These are phyloP conservation scores for Bipolaris victoriae DNA, from an alignment of 2,329 filamentous ascomycete genomes.

Conservation along the genomic window DNA sequence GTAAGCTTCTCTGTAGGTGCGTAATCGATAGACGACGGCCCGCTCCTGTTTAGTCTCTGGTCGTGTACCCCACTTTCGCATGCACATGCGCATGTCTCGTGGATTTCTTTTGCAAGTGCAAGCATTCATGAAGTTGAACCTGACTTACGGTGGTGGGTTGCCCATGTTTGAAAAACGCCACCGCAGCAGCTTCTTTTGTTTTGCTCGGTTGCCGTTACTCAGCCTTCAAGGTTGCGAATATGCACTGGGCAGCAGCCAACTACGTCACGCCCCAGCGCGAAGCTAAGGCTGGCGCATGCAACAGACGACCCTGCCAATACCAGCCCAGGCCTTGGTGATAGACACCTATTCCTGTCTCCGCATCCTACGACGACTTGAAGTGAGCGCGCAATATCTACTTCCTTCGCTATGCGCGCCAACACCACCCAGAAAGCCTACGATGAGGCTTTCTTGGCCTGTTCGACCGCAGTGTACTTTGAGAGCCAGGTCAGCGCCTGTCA, in stretches of 20 bases:
- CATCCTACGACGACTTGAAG: constrained; percentile 44
- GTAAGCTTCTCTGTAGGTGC: constrained; percentile 22
- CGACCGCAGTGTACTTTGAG: constrained; percentile 95
- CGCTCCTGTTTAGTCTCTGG: constrained; percentile 25
- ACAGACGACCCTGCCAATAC: constrained; percentile 30
- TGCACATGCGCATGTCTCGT: constrained; percentile 23
- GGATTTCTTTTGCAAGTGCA: constrained; percentile 2
- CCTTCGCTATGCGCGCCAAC: constrained; percentile 59
- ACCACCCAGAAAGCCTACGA: constrained; percentile 97
- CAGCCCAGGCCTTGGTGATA: constrained; percentile 16
- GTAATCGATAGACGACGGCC: constrained; percentile 42
- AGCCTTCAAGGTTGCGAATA: constrained; percentile 22
- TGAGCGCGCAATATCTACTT: constrained; percentile 12
- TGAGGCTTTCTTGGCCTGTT: constrained; percentile 92
- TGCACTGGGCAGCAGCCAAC: constrained; percentile 36
- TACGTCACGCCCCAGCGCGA: constrained; percentile 43
- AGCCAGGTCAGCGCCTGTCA: constrained; percentile 67
- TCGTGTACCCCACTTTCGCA: constrained; percentile 29
- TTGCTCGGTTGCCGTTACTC: constrained; percentile 21
- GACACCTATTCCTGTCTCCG: constrained; percentile 45
- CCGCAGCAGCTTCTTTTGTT: constrained; percentile 19
- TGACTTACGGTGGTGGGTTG: constrained; percentile 1
- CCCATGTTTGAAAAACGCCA: constrained; percentile 3
- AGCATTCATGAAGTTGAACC: neutral
- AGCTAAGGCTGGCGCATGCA: constrained; percentile 29